Conservation (phyloP, 805 yeast genomes). For the Ascoidea asiatica region DNA sequence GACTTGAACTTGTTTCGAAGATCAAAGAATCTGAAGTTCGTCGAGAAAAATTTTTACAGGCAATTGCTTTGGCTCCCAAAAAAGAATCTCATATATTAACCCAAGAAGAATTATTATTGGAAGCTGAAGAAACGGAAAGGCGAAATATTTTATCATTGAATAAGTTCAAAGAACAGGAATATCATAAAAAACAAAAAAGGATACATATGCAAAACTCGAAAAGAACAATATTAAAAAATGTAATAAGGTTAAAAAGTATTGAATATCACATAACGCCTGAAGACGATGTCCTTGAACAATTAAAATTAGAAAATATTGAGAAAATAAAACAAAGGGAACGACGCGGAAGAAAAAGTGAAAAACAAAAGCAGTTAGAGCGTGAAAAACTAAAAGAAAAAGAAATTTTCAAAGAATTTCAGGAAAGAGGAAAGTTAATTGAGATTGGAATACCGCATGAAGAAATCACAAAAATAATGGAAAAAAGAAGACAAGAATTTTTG, state of each 20-base stretch:
- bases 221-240: slow-evolving; percentile 45
- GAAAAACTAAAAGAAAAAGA: slow-evolving; percentile 3
- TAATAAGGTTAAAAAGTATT: slow-evolving; percentile 36
- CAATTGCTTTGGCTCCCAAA: slow-evolving; percentile 20
- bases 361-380: slow-evolving; percentile 19
- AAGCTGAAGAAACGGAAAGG: slow-evolving; percentile 78
- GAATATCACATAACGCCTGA: slow-evolving; percentile 44
- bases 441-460: slow-evolving; percentile 2
- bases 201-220: slow-evolving; percentile 57
- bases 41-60: slow-evolving; percentile 19
- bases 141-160: slow-evolving; percentile 61
- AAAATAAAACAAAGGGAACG: neutral
- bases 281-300: slow-evolving; percentile 43
- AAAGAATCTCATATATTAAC: slow-evolving; percentile 27
- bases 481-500: slow-evolving; percentile 1
- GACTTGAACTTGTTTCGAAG: slow-evolving; percentile 64
- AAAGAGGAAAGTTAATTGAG: slow-evolving; percentile 1
- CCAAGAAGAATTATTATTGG: slow-evolving; percentile 61
- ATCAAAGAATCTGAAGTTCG: slow-evolving; percentile 58
- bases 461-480: slow-evolving; percentile 2
- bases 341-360: slow-evolving; percentile 16
- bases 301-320: slow-evolving; percentile 16
- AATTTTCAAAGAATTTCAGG: slow-evolving; percentile 3
- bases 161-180: slow-evolving; percentile 73
- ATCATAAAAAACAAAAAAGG: slow-evolving; percentile 65